Conservation (phyloP, 305 asterid species). For the Caryopteris hybrid region DNA sequence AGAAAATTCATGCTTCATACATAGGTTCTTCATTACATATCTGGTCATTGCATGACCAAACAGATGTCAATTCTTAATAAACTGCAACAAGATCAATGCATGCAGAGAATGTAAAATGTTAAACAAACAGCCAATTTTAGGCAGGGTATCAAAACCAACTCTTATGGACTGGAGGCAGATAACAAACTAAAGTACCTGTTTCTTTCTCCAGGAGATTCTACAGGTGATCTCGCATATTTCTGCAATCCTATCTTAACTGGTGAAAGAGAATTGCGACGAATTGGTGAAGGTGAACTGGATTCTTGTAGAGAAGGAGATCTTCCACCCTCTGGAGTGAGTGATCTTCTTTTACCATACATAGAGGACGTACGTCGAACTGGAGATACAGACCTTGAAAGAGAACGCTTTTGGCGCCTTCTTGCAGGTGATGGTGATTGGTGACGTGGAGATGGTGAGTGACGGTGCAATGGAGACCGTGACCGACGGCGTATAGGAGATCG, state of each 20-base stretch:
- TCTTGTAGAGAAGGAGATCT: slow-evolving; percentile 46
- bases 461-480: slow-evolving; percentile 41
- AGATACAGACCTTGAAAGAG: slow-evolving; percentile 56
- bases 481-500: slow-evolving; percentile 29
- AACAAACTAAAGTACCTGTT: slow-evolving; percentile 37
- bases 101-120: background rate
- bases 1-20: background rate
- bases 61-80: background rate
- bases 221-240: slow-evolving; percentile 44
- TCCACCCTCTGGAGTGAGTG: slow-evolving; percentile 37
- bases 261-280: slow-evolving; percentile 39
- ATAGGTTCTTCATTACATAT: background rate
- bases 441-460: slow-evolving; percentile 47
- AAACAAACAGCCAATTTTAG: slow-evolving; percentile 10
- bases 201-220: slow-evolving; percentile 46
- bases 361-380: slow-evolving; percentile 51
- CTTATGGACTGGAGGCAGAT: slow-evolving; percentile 3
- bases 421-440: slow-evolving; percentile 50
- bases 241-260: slow-evolving; percentile 46
- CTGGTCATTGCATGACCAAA: slow-evolving; percentile 13
- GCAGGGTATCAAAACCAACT: background rate
- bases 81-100: background rate
- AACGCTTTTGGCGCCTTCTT: slow-evolving; percentile 41
- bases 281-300: slow-evolving; percentile 54
- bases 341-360: slow-evolving; percentile 39